phyloP scores from a whole-genome alignment of 371 early-diverging fungal genomes.

The Syncephalis plumigaleata region DNA sequence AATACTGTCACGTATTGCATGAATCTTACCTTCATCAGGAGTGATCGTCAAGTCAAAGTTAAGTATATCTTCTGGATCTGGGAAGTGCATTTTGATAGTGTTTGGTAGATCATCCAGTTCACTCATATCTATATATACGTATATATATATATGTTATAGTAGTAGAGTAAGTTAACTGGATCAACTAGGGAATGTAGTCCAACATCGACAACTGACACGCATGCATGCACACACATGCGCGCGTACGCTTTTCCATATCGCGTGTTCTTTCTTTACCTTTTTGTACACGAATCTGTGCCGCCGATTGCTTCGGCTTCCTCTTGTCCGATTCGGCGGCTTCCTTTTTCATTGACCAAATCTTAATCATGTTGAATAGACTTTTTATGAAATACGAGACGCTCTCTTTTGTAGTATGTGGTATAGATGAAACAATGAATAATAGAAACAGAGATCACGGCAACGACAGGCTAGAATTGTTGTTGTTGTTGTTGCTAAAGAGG shows the following conservation, averaged over 20 bases:
- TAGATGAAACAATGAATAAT: too few species aligned
- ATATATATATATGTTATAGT: too few species aligned
- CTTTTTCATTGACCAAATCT: constrained; percentile 79
- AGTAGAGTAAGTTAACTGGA: not conserved
- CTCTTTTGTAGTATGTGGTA: too few species aligned
- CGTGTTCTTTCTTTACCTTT: too few species aligned
- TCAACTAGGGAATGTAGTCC: not conserved
- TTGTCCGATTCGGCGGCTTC: constrained; percentile 53
- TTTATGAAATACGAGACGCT: too few species aligned
- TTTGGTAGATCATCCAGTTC: constrained; percentile 69
- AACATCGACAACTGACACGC: too few species aligned
- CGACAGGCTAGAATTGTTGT: too few species aligned
- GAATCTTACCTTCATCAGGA: constrained; percentile 70
- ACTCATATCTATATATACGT: constrained; percentile 58
- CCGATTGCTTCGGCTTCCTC: constrained; percentile 68
- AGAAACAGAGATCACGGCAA: too few species aligned
- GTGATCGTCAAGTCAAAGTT: constrained; percentile 67
- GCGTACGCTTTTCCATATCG: constrained; percentile 1
- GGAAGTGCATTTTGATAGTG: constrained; percentile 60
- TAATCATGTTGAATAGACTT: constrained; percentile 34
- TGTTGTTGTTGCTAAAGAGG: too few species aligned
- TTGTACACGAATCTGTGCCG: constrained; percentile 81
- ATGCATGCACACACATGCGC: not conserved
- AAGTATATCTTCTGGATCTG: constrained; percentile 64
- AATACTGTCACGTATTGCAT: not conserved